Percentiles rank a stretch among this genome's conserved stretches.
Evolutionary conservation across 805 yeast genomes (phyloP).

Genomic region (Brettanomyces naardenensis): DNA sequence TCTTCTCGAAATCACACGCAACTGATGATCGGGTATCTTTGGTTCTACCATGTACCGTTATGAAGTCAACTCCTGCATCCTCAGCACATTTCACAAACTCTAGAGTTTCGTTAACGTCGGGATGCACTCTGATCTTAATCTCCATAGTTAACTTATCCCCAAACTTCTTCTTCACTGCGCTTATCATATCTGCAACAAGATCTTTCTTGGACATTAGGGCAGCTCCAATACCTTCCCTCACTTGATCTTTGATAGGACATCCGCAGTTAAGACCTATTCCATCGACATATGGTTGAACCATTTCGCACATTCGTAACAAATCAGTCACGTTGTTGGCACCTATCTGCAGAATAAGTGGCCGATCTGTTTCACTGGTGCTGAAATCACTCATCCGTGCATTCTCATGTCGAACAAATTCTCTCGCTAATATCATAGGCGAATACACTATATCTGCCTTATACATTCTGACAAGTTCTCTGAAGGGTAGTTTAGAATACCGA

Average conservation of each 20-base stretch:
- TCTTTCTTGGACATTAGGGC: conserved; percentile 85
- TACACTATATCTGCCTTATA: conserved; percentile 78
- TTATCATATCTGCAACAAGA: conserved; percentile 74
- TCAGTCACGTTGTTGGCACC: conserved; percentile 85
- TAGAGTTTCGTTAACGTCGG: conserved; percentile 63
- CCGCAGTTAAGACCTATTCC: conserved; percentile 96
- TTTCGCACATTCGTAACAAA: conserved; percentile 70
- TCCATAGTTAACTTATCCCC: conserved; percentile 73
- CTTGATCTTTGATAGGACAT: conserved; percentile 93
- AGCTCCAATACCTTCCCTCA: conserved; percentile 94
- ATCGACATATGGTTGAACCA: conserved; percentile 87
- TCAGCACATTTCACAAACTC: conserved; percentile 68
- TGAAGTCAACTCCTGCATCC: conserved; percentile 84
- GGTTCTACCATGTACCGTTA: conserved; percentile 92
- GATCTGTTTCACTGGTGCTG: conserved; percentile 64
- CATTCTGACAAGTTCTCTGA: conserved; percentile 69
- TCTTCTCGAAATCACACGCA: conserved; percentile 81
- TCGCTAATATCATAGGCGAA: conserved; percentile 92
- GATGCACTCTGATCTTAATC: conserved; percentile 86
- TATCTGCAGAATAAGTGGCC: conserved; percentile 77
- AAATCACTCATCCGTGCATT: conserved; percentile 81
- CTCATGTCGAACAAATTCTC: conserved; percentile 84
- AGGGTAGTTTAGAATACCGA: conserved; percentile 88
- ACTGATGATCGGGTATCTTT: conserved; percentile 75
- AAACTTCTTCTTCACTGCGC: conserved; percentile 68